phyloP scores from a whole-genome alignment of 1,284 basidiomycete genomes.

The Grifola frondosa region DNA sequence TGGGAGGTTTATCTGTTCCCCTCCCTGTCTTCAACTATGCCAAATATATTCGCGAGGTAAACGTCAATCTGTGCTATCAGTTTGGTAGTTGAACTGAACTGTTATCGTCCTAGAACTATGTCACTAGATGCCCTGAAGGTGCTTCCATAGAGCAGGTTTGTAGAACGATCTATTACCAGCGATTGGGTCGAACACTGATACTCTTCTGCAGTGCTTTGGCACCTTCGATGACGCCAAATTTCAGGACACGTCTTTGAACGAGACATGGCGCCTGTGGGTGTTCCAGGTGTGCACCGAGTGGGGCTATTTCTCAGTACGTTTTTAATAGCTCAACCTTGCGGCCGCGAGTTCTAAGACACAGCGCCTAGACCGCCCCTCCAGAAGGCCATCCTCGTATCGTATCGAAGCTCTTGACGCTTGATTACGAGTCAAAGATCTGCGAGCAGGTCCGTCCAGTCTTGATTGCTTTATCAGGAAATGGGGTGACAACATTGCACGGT shows the following conservation, averaged over 20 bases:
- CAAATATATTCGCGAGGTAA: slow-evolving; percentile 68
- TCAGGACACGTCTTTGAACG: slow-evolving; percentile 57
- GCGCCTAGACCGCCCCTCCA: slow-evolving; percentile 64
- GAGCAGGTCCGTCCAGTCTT: slow-evolving; percentile 46
- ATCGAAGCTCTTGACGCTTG: slow-evolving; percentile 71
- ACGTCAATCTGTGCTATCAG: slow-evolving; percentile 9
- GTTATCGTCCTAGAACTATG: slow-evolving; percentile 48
- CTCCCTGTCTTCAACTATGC: slow-evolving; percentile 75
- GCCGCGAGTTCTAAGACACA: too few species aligned
- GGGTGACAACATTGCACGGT: background rate
- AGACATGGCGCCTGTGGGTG: slow-evolving; percentile 84
- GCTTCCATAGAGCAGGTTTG: slow-evolving; percentile 65
- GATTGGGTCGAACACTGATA: too few species aligned
- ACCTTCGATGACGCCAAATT: slow-evolving; percentile 72
- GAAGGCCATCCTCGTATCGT: slow-evolving; percentile 67
- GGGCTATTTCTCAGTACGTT: slow-evolving; percentile 81
- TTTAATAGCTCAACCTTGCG: background rate
- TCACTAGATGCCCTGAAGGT: slow-evolving; percentile 55
- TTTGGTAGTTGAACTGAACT: background rate
- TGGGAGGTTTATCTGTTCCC: slow-evolving; percentile 46
- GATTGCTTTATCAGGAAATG: background rate
- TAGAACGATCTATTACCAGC: too few species aligned
- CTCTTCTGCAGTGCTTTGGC: slow-evolving; percentile 73
- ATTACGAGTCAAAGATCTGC: slow-evolving; percentile 82
- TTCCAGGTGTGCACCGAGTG: slow-evolving; percentile 95